Percentiles rank a stretch among this genome's conserved stretches.
phyloP scores from a whole-genome alignment of 2,329 filamentous ascomycete species.

The Coniosporium tulheliwenetii region DNA sequence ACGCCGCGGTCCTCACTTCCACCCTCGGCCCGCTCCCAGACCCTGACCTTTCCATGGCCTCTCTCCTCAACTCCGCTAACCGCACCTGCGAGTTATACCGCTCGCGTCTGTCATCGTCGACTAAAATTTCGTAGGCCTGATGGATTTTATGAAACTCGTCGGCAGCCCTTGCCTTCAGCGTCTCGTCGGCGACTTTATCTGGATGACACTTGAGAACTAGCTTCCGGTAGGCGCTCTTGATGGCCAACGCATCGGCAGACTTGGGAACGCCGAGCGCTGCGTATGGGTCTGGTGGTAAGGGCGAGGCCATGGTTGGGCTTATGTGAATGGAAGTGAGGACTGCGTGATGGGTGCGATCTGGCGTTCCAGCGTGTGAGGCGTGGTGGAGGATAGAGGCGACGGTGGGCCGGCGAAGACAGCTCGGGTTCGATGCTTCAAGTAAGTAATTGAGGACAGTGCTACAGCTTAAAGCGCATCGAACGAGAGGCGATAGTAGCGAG shows the following conservation, averaged over 20 bases:
- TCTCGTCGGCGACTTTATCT: slow-evolving; percentile 72
- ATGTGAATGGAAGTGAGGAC: no score
- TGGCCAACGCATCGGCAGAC: slow-evolving; percentile 53
- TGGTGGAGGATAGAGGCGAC: no score
- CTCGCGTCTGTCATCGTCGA: slow-evolving; percentile 54
- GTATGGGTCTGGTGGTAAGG: slow-evolving; percentile 59
- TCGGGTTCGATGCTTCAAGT: no score
- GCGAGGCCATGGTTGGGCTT: slow-evolving; percentile 30
- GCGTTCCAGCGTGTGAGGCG: no score
- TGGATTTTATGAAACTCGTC: slow-evolving; percentile 88
- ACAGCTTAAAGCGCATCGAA: no score
- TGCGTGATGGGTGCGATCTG: no score
- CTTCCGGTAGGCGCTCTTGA: slow-evolving; percentile 70
- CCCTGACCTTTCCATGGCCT: slow-evolving; percentile 27
- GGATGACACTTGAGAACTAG: slow-evolving; percentile 80
- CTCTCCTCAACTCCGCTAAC: slow-evolving; percentile 47
- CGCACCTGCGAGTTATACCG: slow-evolving; percentile 67
- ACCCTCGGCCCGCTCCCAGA: slow-evolving; percentile 9
- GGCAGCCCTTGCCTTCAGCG: slow-evolving; percentile 61
- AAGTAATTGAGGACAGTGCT: no score
- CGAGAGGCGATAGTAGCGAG: no score
- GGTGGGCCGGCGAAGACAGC: no score
- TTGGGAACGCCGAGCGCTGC: slow-evolving; percentile 56
- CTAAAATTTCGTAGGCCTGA: slow-evolving; percentile 81
- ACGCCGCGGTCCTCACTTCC: slow-evolving; percentile 17